Evolutionary conservation across 2,329 filamentous ascomycete genomes (phyloP).

Genomic region (Cladosporium austrohemisphaericum): DNA sequence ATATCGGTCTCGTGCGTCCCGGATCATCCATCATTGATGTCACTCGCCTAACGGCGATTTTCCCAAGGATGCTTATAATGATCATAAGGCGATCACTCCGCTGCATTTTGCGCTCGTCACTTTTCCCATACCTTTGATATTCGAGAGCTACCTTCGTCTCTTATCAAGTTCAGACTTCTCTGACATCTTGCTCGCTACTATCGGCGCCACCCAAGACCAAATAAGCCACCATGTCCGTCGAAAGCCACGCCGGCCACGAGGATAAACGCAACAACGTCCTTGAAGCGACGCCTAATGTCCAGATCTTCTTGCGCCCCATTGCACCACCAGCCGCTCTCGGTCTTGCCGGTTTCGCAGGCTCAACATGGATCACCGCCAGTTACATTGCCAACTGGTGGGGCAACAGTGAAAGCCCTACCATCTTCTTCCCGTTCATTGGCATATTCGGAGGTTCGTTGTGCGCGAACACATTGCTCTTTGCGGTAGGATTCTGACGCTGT

Average conservation of each 20-base stretch:
- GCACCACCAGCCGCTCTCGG: constrained; percentile 31
- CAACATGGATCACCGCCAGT: constrained; percentile 28
- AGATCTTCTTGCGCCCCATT: constrained; percentile 29
- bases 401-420: constrained; percentile 21
- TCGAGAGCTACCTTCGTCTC: too few relatives aligned
- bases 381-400: constrained; percentile 25
- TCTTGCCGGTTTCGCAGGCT: constrained; percentile 29
- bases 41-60: too few relatives aligned
- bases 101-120: too few relatives aligned
- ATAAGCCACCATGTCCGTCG: constrained; percentile 6
- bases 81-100: too few relatives aligned
- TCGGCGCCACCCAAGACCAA: neutral
- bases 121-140: too few relatives aligned
- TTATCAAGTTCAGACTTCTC: neutral
- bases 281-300: constrained; percentile 19
- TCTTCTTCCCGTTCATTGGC: constrained; percentile 31
- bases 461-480: neutral
- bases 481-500: neutral
- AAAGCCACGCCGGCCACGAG: constrained; percentile 8
- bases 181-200: too few relatives aligned
- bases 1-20: too few relatives aligned
- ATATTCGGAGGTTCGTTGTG: constrained; percentile 21
- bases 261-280: constrained; percentile 8
- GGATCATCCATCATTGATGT: too few relatives aligned
- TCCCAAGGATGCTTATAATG: too few relatives aligned